phyloP scores from a whole-genome alignment of 495 filamentous ascomycete genomes.

The Apiosordaria backusii region DNA sequence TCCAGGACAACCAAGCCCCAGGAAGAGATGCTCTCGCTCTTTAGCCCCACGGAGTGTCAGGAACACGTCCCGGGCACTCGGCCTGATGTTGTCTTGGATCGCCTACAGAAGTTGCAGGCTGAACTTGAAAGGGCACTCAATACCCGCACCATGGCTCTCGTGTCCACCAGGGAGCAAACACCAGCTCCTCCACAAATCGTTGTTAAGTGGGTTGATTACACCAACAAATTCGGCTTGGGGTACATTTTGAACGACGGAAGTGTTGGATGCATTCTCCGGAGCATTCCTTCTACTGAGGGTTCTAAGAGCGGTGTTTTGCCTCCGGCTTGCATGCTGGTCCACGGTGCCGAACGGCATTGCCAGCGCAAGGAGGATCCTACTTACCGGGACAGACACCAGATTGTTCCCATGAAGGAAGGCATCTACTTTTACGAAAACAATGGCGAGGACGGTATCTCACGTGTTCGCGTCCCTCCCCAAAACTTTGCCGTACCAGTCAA shows the following conservation, averaged over 20 bases:
- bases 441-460: slow-evolving; percentile 60
- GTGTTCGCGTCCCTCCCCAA: slow-evolving; percentile 57
- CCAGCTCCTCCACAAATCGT: slow-evolving; percentile 55
- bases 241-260: slow-evolving; percentile 83
- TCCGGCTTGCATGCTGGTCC: slow-evolving; percentile 65
- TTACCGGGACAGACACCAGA: slow-evolving; percentile 59
- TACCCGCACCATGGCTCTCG: slow-evolving; percentile 48
- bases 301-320: slow-evolving; percentile 50
- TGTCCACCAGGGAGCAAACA: slow-evolving; percentile 39
- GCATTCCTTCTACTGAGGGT: slow-evolving; percentile 45
- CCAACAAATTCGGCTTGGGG: slow-evolving; percentile 82
- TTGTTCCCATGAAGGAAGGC: slow-evolving; percentile 59
- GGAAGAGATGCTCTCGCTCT: slow-evolving; percentile 39
- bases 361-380: slow-evolving; percentile 50
- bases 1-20: slow-evolving; percentile 16
- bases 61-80: slow-evolving; percentile 46
- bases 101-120: slow-evolving; percentile 46
- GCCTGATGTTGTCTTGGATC: slow-evolving; percentile 51
- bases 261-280: slow-evolving; percentile 74
- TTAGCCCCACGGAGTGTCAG: slow-evolving; percentile 49
- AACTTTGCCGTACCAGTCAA: slow-evolving; percentile 55
- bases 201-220: slow-evolving; percentile 94
- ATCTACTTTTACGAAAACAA: slow-evolving; percentile 80
- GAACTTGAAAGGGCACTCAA: slow-evolving; percentile 58
- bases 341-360: slow-evolving; percentile 59